Evolutionary conservation across 1,284 basidiomycete species (phyloP).

Genomic region (Flammula alnicola): DNA sequence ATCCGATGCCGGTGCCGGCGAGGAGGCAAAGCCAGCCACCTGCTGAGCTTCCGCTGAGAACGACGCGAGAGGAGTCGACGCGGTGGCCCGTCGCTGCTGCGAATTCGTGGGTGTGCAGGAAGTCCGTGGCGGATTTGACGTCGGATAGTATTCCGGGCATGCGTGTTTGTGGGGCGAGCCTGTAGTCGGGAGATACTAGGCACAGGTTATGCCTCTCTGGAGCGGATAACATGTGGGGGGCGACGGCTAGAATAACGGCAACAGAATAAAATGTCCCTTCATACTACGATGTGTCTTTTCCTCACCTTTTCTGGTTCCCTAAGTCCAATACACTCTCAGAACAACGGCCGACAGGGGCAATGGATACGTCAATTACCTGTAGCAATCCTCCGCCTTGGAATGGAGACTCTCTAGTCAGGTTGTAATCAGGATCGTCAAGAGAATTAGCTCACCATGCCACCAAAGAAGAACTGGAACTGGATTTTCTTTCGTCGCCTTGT

Average conservation of each 20-base stretch:
- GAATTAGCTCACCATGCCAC: constrained; percentile 40
- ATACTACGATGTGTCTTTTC: too few species aligned
- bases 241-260: constrained; percentile 22
- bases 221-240: constrained; percentile 39
- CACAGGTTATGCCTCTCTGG: constrained; percentile 36
- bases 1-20: constrained; percentile 39
- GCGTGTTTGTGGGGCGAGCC: constrained; percentile 43
- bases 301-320: constrained; percentile 42
- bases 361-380: constrained; percentile 13
- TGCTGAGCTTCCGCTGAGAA: constrained; percentile 42
- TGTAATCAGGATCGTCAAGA: neutral
- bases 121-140: constrained; percentile 37
- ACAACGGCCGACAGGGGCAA: too few species aligned
- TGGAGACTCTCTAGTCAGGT: neutral
- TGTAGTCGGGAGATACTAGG: constrained; percentile 41
- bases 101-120: constrained; percentile 33
- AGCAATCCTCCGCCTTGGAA: constrained; percentile 30
- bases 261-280: neutral
- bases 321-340: too few species aligned
- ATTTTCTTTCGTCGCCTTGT: constrained; percentile 29
- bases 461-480: constrained; percentile 38
- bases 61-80: constrained; percentile 36
- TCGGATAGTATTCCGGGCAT: constrained; percentile 41
- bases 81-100: constrained; percentile 28
- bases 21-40: constrained; percentile 42